phyloP scores from a whole-genome alignment of 257 asterid species.

The Salvia rosmarinus region DNA sequence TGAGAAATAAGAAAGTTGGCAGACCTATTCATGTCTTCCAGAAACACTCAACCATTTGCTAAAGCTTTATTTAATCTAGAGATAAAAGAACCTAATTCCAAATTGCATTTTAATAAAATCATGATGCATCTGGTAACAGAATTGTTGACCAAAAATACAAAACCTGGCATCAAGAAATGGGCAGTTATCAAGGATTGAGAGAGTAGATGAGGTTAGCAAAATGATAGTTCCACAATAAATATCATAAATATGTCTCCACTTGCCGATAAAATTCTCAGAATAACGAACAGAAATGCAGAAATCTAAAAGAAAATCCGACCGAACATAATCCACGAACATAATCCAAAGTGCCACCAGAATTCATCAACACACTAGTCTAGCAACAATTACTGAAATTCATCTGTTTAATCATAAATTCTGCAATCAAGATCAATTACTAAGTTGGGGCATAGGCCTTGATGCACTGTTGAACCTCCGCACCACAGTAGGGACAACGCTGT shows the following conservation, averaged over 20 bases:
- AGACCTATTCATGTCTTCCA: too few species aligned
- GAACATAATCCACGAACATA: background rate
- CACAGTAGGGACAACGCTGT: background rate
- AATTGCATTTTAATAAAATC: too few species aligned
- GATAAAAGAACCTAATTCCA: too few species aligned
- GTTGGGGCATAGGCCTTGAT: constrained; percentile 6
- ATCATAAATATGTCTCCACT: too few species aligned
- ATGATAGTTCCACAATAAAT: background rate
- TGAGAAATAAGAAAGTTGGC: too few species aligned
- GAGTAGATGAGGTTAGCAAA: background rate
- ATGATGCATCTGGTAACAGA: too few species aligned
- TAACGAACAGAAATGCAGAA: background rate
- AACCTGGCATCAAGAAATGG: background rate
- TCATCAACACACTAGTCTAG: background rate
- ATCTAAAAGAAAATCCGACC: background rate
- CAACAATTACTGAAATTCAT: background rate
- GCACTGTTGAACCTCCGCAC: background rate
- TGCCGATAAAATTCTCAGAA: background rate
- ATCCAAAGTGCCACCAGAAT: background rate
- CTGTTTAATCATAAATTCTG: background rate
- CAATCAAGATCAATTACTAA: background rate
- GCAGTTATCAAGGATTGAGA: background rate
- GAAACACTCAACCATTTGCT: too few species aligned
- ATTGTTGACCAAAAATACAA: background rate
- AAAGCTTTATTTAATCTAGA: too few species aligned